Base-by-base conservation (phyloP, 2,329 filamentous ascomycete genomes). In the Cryphonectria nitschkei region DNA sequence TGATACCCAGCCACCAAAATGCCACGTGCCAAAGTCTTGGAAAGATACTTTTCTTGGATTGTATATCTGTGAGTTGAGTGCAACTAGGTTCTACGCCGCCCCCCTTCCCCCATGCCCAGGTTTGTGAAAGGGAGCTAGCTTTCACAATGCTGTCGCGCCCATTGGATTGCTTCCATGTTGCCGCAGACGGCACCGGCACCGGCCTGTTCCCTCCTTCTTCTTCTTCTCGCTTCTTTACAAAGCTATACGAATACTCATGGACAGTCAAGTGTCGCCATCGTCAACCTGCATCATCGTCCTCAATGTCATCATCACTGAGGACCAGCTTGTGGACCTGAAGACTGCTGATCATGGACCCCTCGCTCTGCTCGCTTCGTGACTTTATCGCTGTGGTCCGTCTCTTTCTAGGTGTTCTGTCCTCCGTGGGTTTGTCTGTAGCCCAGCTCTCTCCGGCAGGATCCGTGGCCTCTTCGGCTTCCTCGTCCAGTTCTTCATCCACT, bases 301-400 rank as follows among this genome's bases (percentile, higher is more conserved):
- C 92, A 78, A 96, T 95, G 82, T 96, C 93, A 81, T 96, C 93
- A 76, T 96, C 93, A 75, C 90, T 93, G 56, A 95, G 81, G 61
- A 93, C 88, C 74, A 95, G 81, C 76, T 91, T 92, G 78, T 90
- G 88, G 73, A 89, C 86, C 58, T 85, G 82, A 73, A 86, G 77
- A 39, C 83, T 80, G 2, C 81, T 80, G 61, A 82, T 77, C 13
- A 77, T 79, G 2, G 76, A 70, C 62, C 75, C 72, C 67, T 75
- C 74, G 69, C 76, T 76, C 73, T 68, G 76, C 68, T 65, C 74
- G 70, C 69, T 73, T 68, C 67, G 74, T 60, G 61, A 72, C 34
- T 74, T 79, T 74, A 73, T 77, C 74, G 71, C 74, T 66, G 75
- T 76, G 74, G 67, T 80, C 73, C 73, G 80, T 76, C 80, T 85